phyloP scores from a whole-genome alignment of 441 rosid species.

The Flueggea neowawraea region DNA sequence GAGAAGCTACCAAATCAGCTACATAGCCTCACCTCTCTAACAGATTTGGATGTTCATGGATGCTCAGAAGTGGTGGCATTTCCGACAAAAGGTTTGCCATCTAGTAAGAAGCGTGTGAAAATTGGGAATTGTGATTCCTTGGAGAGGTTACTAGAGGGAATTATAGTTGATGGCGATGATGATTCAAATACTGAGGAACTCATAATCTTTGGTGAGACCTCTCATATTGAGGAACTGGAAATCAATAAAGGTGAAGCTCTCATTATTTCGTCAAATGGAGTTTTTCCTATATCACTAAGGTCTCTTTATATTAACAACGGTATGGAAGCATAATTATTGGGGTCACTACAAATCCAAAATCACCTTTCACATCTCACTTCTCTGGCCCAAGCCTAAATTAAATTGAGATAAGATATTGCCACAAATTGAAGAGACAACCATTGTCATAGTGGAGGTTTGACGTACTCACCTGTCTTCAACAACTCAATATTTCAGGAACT shows the following conservation, averaged over 20 bases:
- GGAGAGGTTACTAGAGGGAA: background rate
- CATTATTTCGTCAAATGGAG: background rate
- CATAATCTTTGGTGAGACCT: too few relatives aligned
- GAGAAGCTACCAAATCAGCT: background rate
- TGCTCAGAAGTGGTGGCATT: background rate
- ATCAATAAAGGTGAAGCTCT: background rate
- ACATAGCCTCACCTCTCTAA: background rate
- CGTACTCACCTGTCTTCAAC: background rate
- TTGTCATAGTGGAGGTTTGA: background rate
- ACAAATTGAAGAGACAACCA: background rate
- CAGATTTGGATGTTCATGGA: background rate
- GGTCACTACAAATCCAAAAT: background rate
- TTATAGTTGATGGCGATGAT: background rate
- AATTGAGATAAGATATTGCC: slow-evolving; percentile 9
- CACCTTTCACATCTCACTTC: background rate
- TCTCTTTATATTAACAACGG: background rate
- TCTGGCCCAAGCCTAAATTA: slow-evolving; percentile 11
- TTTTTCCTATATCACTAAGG: background rate
- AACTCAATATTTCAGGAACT: background rate
- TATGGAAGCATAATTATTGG: background rate
- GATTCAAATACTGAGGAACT: too few relatives aligned
- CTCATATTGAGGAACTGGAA: background rate
- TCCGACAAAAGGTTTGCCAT: background rate
- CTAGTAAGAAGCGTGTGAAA: background rate
- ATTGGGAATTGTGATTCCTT: background rate